These are phyloP conservation scores for Yarrowia divulgata DNA, from an alignment of 805 yeast genomes.

Conservation along the genomic window DNA sequence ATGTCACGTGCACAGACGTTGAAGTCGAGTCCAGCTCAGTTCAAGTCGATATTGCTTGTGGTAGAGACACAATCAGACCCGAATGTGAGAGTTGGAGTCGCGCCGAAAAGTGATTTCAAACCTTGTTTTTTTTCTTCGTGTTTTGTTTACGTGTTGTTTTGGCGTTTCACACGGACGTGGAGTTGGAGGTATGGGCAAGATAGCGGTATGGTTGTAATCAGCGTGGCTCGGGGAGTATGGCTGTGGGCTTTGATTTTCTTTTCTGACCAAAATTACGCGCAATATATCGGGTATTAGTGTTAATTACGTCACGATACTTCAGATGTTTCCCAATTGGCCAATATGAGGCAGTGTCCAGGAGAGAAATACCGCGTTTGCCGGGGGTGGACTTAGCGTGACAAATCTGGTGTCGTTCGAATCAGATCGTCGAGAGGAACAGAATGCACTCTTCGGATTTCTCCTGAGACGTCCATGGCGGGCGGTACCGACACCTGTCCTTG, in stretches of 20 bases:
- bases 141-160: background rate
- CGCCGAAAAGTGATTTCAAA: background rate
- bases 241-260: too few relatives aligned
- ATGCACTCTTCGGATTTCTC: background rate
- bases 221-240: background rate
- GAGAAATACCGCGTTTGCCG: background rate
- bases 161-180: background rate
- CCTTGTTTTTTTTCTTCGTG: background rate
- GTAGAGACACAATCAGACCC: too few relatives aligned
- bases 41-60: background rate
- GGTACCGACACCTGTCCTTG: too few relatives aligned
- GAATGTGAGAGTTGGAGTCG: background rate
- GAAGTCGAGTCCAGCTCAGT: background rate
- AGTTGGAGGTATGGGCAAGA: background rate
- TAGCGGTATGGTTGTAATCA: background rate
- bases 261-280: background rate
- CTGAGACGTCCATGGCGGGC: too few relatives aligned
- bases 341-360: background rate
- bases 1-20: background rate
- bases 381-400: too few relatives aligned
- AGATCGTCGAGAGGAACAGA: background rate
- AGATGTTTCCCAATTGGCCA: constrained; percentile 2
- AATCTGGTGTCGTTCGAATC: background rate
- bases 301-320: background rate
- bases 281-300: too few relatives aligned